Evolutionary conservation across 1,139 yeast genomes (phyloP).

Genomic region (Taphrina flavorubra): DNA sequence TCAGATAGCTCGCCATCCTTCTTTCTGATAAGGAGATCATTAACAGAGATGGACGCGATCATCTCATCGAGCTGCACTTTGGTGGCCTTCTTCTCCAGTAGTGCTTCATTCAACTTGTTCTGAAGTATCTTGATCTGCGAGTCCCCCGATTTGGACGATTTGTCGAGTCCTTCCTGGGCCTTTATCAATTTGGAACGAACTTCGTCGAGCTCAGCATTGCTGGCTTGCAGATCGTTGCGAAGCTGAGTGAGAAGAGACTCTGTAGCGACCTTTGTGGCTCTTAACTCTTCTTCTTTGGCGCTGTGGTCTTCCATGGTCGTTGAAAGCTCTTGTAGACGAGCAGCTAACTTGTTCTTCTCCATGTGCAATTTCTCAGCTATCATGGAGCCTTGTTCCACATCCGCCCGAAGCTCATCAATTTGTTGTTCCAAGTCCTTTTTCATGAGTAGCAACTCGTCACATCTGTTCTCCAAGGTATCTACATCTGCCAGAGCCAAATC

Average conservation of each 20-base stretch:
- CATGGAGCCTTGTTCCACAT: constrained; percentile 52
- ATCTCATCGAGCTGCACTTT: constrained; percentile 29
- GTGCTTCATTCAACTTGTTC: constrained; percentile 3
- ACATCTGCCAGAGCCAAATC: constrained; percentile 52
- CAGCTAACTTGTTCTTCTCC: constrained; percentile 50
- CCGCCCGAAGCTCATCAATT: constrained; percentile 50
- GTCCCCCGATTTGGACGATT: neutral
- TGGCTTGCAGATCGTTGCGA: neutral
- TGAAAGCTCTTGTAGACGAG: constrained; percentile 48
- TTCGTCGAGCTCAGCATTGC: neutral
- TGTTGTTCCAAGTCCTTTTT: constrained; percentile 52
- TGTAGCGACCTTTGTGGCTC: neutral
- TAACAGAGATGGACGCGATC: constrained; percentile 21
- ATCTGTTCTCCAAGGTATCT: constrained; percentile 53
- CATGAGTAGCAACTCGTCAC: constrained; percentile 52
- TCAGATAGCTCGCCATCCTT: constrained; percentile 26
- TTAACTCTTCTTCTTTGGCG: constrained; percentile 1
- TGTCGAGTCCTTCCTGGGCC: neutral
- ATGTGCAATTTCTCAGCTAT: constrained; percentile 50
- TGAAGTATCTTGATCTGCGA: neutral
- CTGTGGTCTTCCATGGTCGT: constrained; percentile 45
- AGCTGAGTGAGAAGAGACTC: constrained; percentile 9
- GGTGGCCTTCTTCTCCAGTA: constrained; percentile 8
- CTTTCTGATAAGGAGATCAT: constrained; percentile 22
- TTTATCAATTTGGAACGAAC: neutral